Base-by-base conservation (phyloP, 2,329 filamentous ascomycete genomes). In the Calonectria montana region DNA sequence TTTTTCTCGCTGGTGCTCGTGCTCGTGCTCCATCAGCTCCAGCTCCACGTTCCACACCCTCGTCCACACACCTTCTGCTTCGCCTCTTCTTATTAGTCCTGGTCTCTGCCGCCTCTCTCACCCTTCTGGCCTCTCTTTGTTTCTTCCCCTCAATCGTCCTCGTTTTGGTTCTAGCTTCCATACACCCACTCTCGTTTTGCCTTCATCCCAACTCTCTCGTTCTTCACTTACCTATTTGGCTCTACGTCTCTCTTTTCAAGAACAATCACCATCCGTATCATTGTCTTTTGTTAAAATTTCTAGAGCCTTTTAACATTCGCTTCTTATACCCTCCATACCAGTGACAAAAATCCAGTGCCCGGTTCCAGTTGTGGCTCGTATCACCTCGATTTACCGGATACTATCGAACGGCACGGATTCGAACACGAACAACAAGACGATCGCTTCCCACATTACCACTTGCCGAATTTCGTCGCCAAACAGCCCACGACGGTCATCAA, bases 291-390 rank as follows among this genome's bases (percentile, higher is more conserved):
- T 59, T 47, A 31, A 31, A 29, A 18, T 53, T 16, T 18, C 61
- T 48, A 69, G 72, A 72, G 76, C 70, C 62, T 64, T 64, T 61
- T 66, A 29, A 77, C 76, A 76, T 53, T 78, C 76, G 43, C 70
- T 77, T 67, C 41, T 59, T 71, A 72, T 70, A 73, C 50, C 48
- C 65, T 72, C 66, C 73, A 59, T 75, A 67, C 59, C 74, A 69
- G 65, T 70, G 73, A 70, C 35, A 18, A 16, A 62, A 65, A 23
- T n/a, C 35, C 62, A 50, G 18, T 13, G n/a, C 23, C 67, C 41
- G 35, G 41, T 50, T 31, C 50, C 39, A 39, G 37, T 47, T 64
- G 27, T 25, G 43, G 45, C 29, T 53, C 35, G 12, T 31, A 50
- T 55, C 63, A 35, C n/a, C 16, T 18, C 55, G 37, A n/a, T 48